Evolutionary conservation across 2,329 filamentous ascomycete species (phyloP).

Genomic region (Amauroascus niger): DNA sequence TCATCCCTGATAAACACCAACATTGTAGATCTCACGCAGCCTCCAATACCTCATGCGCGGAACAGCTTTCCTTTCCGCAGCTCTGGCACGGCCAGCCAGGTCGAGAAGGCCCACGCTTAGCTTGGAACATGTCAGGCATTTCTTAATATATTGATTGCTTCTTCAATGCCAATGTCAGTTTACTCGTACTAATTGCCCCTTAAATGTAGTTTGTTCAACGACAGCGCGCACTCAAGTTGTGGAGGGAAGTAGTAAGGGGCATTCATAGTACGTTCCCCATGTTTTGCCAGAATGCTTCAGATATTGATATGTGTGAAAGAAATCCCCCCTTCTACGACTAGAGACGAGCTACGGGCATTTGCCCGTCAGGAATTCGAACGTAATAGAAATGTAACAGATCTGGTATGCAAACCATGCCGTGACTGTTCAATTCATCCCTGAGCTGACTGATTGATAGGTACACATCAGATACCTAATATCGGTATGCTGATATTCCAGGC

Average conservation of each 20-base stretch:
- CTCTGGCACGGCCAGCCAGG: slow-evolving; percentile 24
- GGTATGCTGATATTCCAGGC: slow-evolving; percentile 20
- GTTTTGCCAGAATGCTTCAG: not conserved
- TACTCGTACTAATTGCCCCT: slow-evolving; percentile 6
- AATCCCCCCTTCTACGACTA: slow-evolving; percentile 33
- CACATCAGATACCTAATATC: slow-evolving; percentile 41
- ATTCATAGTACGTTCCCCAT: slow-evolving; percentile 27
- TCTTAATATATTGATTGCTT: not conserved
- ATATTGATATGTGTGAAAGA: slow-evolving; percentile 22
- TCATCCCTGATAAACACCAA: not conserved
- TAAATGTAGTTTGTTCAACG: slow-evolving; percentile 34
- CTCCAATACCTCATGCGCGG: slow-evolving; percentile 23
- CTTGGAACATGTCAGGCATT: slow-evolving; percentile 31
- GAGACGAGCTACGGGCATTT: slow-evolving; percentile 35
- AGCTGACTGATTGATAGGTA: slow-evolving; percentile 13
- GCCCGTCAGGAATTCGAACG: slow-evolving; percentile 38
- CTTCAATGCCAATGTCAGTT: not conserved
- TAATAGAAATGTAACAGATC: slow-evolving; percentile 35
- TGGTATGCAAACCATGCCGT: slow-evolving; percentile 25
- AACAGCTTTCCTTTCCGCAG: slow-evolving; percentile 24
- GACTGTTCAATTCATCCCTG: not conserved
- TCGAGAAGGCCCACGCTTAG: slow-evolving; percentile 31
- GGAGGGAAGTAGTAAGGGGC: slow-evolving; percentile 35
- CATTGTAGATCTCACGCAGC: not conserved
- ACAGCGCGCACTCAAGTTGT: slow-evolving; percentile 36